Base-by-base conservation (phyloP, 208 protist genomes). In the Willaertia magna region DNA sequence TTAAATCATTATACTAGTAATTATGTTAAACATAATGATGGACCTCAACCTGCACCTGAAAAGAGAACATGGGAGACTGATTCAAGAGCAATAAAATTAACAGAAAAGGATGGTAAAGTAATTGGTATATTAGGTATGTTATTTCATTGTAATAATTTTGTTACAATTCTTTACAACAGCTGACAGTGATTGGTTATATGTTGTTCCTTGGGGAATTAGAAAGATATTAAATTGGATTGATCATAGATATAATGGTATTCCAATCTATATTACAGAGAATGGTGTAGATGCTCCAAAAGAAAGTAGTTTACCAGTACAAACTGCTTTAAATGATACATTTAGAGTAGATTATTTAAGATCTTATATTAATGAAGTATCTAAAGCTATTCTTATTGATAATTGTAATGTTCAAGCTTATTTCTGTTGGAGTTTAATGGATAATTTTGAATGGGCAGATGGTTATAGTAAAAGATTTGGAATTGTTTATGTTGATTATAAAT, bases 181-280 rank as follows among this genome's bases (percentile, higher is more conserved):
- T 40, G 47, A 85, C 22, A 44, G 46, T 59, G 51, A 55, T 43
- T 85, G 83, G 83, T 26, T 78, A 16, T 81, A 59, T 55, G 61
- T 81, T 30, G 47, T 49, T 52, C 48, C 83, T 52, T 47, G 40
- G n/a, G 83, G 83, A 34, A 74, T 55, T 6, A n/a, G 74, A 40
- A 26, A 18, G 6, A 40, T 85, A 6, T 46, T 85, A 12, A 81
- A 81, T 42, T 85, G 74, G 74, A 59, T 74, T 46, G 7, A 34
- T 16, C 3, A 74, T 2, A n/a, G 83, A 74, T 85, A 85, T 74
- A 11, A 49, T 4, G 20, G 18, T 6, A 4, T 16, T 39, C 47
- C 47, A 34, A 51, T 85, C 42, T 85, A 79, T 42, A 52, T 85
- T 12, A 85, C 83, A 26, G 83, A 85, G 43, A 85, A 85, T 74